phyloP scores from a whole-genome alignment of 805 yeast species.

The Nematodospora valgi region DNA sequence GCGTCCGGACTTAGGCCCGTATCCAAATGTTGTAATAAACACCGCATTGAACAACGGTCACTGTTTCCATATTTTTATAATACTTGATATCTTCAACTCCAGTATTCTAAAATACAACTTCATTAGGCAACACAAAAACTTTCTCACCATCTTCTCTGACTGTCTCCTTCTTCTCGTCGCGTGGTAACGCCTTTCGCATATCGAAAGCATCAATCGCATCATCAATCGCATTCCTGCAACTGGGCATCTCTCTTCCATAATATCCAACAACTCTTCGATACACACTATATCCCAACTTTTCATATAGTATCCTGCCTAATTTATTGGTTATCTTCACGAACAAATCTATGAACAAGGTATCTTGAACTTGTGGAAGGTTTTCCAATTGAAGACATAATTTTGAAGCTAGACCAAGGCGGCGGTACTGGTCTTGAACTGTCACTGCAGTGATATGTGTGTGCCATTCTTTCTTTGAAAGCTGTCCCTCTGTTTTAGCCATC shows the following conservation, averaged over 20 bases:
- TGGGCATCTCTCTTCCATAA: slow-evolving; percentile 58
- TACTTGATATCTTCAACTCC: no score
- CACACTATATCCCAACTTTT: slow-evolving; percentile 79
- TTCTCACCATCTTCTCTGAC: slow-evolving; percentile 60
- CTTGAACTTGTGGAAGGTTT: slow-evolving; percentile 59
- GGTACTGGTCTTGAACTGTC: slow-evolving; percentile 75
- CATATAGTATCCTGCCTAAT: slow-evolving; percentile 79
- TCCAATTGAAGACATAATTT: slow-evolving; percentile 72
- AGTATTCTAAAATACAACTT: slow-evolving; percentile 49
- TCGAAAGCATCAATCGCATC: slow-evolving; percentile 87
- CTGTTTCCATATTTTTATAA: not conserved
- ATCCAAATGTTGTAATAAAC: no score
- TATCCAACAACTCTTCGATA: slow-evolving; percentile 87
- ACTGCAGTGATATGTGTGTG: slow-evolving; percentile 97
- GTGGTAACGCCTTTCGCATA: slow-evolving; percentile 64
- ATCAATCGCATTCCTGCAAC: slow-evolving; percentile 43
- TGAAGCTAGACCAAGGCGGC: slow-evolving; percentile 85
- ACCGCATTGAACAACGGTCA: not conserved
- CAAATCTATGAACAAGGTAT: slow-evolving; percentile 82
- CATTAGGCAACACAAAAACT: slow-evolving; percentile 61
- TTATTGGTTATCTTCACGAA: slow-evolving; percentile 85
- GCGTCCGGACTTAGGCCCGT: no score
- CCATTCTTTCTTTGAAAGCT: slow-evolving; percentile 65
- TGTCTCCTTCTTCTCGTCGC: slow-evolving; percentile 54
- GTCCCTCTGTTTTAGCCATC: slow-evolving; percentile 97